A percentile compares a stretch with the other conserved stretches of the same genome.
Evolutionary conservation across 225 moss, liverwort and hornwort genomes (phyloP).

Genomic region (Sphagnum tenellum): DNA sequence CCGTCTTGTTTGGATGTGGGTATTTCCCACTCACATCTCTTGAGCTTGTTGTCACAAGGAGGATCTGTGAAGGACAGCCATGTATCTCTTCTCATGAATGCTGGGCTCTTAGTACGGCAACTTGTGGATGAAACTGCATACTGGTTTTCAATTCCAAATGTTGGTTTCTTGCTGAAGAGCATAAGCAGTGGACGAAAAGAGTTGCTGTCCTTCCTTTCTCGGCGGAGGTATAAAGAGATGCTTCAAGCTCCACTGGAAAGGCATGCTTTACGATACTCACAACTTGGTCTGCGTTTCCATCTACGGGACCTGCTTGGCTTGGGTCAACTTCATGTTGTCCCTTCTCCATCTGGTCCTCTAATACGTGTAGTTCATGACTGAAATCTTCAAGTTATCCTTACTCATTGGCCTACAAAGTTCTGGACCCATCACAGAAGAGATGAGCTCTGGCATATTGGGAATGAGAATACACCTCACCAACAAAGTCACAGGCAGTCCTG

Average conservation of each 20-base stretch:
- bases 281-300: constrained; percentile 89
- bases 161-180: constrained; percentile 71
- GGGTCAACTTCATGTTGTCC: constrained; percentile 48
- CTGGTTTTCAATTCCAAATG: constrained; percentile 84
- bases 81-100: constrained; percentile 80
- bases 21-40: constrained; percentile 56
- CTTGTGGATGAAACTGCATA: constrained; percentile 77
- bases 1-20: constrained; percentile 59
- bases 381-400: background rate
- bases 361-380: constrained; percentile 69
- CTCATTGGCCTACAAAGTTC: too few species aligned
- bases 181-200: constrained; percentile 79
- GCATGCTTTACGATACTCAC: constrained; percentile 58
- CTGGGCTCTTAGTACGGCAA: constrained; percentile 81
- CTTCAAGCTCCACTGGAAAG: constrained; percentile 73
- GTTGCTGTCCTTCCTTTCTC: constrained; percentile 55
- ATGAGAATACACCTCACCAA: too few species aligned
- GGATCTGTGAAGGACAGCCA: constrained; percentile 68
- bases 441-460: too few species aligned
- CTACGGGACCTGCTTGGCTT: constrained; percentile 80
- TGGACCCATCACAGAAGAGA: too few species aligned
- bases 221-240: constrained; percentile 78
- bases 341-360: constrained; percentile 76
- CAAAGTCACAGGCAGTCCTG: too few species aligned
- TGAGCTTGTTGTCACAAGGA: constrained; percentile 58